phyloP scores from a whole-genome alignment of 1,139 yeast species.

The Saccharomyces hybrid region DNA sequence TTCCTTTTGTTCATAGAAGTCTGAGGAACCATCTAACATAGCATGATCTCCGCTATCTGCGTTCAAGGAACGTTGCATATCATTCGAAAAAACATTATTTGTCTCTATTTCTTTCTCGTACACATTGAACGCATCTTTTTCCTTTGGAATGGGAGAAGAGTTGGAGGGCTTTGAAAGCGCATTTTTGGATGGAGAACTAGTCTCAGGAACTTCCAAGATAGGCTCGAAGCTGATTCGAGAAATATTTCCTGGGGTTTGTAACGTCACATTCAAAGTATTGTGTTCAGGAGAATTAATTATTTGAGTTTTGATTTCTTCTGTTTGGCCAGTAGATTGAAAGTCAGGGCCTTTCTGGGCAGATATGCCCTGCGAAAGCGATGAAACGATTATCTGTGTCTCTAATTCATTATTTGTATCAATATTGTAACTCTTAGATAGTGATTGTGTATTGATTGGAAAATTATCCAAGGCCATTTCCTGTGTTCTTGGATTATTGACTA shows the following conservation, averaged over 20 bases:
- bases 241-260: constrained; percentile 7
- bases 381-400: constrained; percentile 9
- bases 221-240: constrained; percentile 6
- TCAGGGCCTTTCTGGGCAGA: constrained; percentile 1
- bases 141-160: constrained; percentile 8
- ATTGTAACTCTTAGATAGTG: background rate
- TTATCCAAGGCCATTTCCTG: constrained; percentile 6
- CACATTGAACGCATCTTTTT: background rate
- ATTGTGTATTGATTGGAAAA: background rate
- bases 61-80: background rate
- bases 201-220: constrained; percentile 17
- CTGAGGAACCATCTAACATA: background rate
- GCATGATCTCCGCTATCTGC: background rate
- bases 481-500: constrained; percentile 9
- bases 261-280: background rate
- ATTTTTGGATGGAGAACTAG: constrained; percentile 18
- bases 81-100: background rate
- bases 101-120: background rate
- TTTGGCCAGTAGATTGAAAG: background rate
- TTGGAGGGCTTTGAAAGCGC: constrained; percentile 3
- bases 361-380: background rate
- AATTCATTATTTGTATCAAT: constrained; percentile 2
- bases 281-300: constrained; percentile 11
- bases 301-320: constrained; percentile 6
- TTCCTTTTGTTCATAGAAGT: background rate